Evolutionary conservation across 2,329 filamentous ascomycete species (phyloP), one percentile per base, ranked within the genome.

Genomic region (Clarireedia homoeocarpa): DNA sequence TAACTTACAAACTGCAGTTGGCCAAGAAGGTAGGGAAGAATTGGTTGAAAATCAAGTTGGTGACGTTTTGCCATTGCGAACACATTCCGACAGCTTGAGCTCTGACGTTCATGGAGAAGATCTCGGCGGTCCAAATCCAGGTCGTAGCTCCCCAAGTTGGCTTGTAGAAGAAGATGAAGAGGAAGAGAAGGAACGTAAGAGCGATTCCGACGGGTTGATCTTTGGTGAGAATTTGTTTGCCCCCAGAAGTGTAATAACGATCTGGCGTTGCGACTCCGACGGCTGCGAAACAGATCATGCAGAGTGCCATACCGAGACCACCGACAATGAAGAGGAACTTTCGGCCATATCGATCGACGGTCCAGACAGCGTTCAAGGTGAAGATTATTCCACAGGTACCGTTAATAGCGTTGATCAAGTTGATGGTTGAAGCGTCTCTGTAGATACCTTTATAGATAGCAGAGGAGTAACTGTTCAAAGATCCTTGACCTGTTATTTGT

Each of bases 381-480:
- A 89, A 89, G 23, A 88, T 58, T 60, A 89, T 89, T 56, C 83
- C 83, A 62, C 84, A 85, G 5, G 85, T 89, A 42, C 84, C 85
- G 67, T 88, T 89, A 53, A 89, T 74, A 4, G 85, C 85, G 68
- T 89, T 89, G 75, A 89, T 89, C 34, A 89, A 75, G 60, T 83
- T 83, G 67, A 88, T 87, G 23, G 77, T 82, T 50, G 78, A 73
- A 54, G 71, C 72, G 53, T 71, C 75, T 24, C 72, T 76, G 74
- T 85, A 89, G 24, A 88, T 79, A 67, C 85, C 84, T 72, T 86
- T 81, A 74, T 89, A 89, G 65, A 89, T 85, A 63, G 81, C 80
- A n/a, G 84, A 86, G 20, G 80, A 85, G 75, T 89, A 89, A 3
- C 80, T 79, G 76, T 88, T 89, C 61, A 89, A 76, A 1, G 84